phyloP scores from a whole-genome alignment of 176 grass and related monocot genomes.

The Lolium rigidum region DNA sequence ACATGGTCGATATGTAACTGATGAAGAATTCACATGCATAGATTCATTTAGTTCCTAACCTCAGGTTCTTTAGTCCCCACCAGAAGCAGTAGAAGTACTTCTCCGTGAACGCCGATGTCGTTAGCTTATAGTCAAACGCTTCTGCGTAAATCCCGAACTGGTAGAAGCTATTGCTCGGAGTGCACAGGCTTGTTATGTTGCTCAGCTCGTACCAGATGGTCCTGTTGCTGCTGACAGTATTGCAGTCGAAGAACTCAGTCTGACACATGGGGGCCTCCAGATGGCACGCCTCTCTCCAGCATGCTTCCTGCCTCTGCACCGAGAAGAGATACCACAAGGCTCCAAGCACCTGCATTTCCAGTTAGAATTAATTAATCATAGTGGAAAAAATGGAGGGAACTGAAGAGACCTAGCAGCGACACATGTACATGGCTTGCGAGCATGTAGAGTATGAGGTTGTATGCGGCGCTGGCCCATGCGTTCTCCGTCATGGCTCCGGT shows the following conservation, averaged over 20 bases:
- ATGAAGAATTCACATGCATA: not conserved
- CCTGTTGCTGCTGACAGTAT: conserved; percentile 36
- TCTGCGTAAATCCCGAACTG: conserved; percentile 84
- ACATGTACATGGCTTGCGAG: conserved; percentile 80
- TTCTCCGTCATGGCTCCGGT: conserved; percentile 87
- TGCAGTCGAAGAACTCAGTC: conserved; percentile 77
- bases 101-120: conserved; percentile 73
- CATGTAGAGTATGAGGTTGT: conserved; percentile 99
- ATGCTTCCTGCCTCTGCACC: conserved; percentile 76
- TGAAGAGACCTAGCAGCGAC: not conserved
- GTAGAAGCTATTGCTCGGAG: conserved; percentile 64
- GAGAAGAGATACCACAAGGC: conserved; percentile 95
- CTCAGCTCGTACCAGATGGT: conserved; percentile 57
- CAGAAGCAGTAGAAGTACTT: conserved; percentile 99
- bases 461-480: conserved; percentile 92
- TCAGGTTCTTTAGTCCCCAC: conserved; percentile 99
- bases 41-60: conserved; percentile 32
- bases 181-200: conserved; percentile 66
- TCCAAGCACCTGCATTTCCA: conserved; percentile 69
- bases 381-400: not conserved
- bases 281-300: conserved; percentile 77
- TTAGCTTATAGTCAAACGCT: conserved; percentile 64
- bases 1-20: not conserved
- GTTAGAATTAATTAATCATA: no score
- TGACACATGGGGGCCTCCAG: conserved; percentile 61